Percentiles rank a stretch among this genome's conserved stretches.
These are phyloP conservation scores for Avena sativa DNA, from an alignment of 176 grass and related monocot species.

Conservation along the genomic window DNA sequence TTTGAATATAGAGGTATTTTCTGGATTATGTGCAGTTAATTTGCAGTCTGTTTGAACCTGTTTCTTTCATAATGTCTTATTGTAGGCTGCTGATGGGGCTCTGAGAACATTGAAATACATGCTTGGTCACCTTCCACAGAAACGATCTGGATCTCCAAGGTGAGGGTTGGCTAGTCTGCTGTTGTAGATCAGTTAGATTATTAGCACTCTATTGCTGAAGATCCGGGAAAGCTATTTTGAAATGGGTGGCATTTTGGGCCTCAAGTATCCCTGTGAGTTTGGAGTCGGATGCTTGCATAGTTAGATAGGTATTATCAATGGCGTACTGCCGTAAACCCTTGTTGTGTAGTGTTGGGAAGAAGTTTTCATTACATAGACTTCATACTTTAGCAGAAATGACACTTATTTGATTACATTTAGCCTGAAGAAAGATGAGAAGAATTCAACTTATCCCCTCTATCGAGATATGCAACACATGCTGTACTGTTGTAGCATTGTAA, in stretches of 20 bases:
- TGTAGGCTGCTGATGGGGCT: constrained; percentile 80
- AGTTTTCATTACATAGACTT: constrained; percentile 3
- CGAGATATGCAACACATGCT: neutral
- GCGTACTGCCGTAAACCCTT: neutral
- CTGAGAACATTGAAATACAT: constrained; percentile 71
- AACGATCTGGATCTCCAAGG: constrained; percentile 67
- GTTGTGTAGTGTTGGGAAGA: neutral
- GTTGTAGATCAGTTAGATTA: constrained; percentile 21
- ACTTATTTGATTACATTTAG: constrained; percentile 20
- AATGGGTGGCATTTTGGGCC: neutral
- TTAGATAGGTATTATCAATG: neutral
- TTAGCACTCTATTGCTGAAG: constrained; percentile 22
- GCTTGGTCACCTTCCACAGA: constrained; percentile 64
- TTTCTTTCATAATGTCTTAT: constrained; percentile 27
- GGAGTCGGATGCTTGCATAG: neutral
- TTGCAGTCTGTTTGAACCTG: constrained; percentile 3
- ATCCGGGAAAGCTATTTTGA: neutral
- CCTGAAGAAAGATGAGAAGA: constrained; percentile 12
- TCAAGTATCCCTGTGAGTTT: neutral
- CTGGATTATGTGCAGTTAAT: constrained; percentile 22
- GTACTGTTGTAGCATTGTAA: constrained; percentile 17
- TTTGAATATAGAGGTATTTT: neutral
- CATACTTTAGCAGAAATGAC: constrained; percentile 10
- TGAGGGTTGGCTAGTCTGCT: constrained; percentile 42
- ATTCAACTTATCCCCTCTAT: neutral